Evolutionary conservation across 129 eudicot species (phyloP).

Genomic region (Heracleum sosnowskyi): DNA sequence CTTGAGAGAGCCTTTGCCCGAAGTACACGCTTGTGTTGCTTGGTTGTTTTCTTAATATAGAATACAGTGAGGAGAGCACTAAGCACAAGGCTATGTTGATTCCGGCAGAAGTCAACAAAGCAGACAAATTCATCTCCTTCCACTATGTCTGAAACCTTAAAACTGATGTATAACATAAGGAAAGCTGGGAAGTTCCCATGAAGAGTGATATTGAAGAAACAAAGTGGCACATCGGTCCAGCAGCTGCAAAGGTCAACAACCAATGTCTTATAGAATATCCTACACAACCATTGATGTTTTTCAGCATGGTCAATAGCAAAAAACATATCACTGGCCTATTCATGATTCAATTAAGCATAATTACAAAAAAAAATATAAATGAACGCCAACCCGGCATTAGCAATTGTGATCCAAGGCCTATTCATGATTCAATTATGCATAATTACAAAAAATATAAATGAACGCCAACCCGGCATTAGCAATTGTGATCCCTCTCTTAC

Average conservation of each 20-base stretch:
- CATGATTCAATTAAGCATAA: neutral
- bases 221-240: slow-evolving; percentile 9
- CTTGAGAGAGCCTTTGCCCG: slow-evolving; percentile 66
- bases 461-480: neutral
- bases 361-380: too few species aligned
- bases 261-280: neutral
- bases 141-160: slow-evolving; percentile 15
- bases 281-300: neutral
- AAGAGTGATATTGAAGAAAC: neutral
- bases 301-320: neutral
- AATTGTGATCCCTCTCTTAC: neutral
- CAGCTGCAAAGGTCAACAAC: neutral
- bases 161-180: neutral
- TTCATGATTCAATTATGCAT: neutral
- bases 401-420: neutral
- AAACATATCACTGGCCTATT: neutral
- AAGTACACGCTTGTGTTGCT: slow-evolving; percentile 57
- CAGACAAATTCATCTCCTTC: slow-evolving; percentile 61
- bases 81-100: slow-evolving; percentile 55
- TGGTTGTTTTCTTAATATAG: slow-evolving; percentile 82
- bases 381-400: neutral
- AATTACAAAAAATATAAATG: too few species aligned
- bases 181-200: neutral
- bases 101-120: slow-evolving; percentile 78
- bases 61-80: slow-evolving; percentile 60